Evolutionary conservation across 768 basidiomycete genomes (phyloP).

Genomic region (Suillus discolor): DNA sequence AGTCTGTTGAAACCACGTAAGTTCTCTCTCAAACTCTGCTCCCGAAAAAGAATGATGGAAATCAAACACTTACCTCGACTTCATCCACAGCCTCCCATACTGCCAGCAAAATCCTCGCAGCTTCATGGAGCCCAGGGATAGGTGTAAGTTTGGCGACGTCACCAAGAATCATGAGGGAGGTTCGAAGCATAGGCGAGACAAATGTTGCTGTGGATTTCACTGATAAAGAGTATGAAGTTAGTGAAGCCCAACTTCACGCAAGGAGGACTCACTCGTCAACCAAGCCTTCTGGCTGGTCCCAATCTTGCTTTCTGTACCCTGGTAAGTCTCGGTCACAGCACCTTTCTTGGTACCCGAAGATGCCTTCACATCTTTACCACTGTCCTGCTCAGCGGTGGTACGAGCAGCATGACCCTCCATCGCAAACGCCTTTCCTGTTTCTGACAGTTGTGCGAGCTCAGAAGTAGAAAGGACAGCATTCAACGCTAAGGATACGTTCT

Average conservation of each 20-base stretch:
- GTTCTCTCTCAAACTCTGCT: neutral
- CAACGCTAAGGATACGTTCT: conserved; percentile 31
- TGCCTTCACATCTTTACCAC: neutral
- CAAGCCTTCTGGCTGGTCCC: neutral
- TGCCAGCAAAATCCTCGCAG: conserved; percentile 51
- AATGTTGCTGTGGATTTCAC: neutral
- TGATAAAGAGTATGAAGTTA: neutral
- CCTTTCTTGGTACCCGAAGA: neutral
- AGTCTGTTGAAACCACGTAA: conserved; percentile 41
- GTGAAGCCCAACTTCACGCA: neutral
- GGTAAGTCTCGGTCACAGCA: too few species aligned
- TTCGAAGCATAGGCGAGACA: neutral
- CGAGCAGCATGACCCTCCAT: conserved; percentile 13
- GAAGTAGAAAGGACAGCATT: conserved; percentile 26
- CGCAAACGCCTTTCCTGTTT: conserved; percentile 24
- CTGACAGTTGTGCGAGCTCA: conserved; percentile 25
- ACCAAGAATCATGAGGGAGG: neutral
- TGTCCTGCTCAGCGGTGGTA: neutral
- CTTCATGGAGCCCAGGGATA: conserved; percentile 54
- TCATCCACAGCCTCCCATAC: conserved; percentile 68
- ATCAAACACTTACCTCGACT: conserved; percentile 54
- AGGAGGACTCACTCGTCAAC: neutral
- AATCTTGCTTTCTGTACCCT: too few species aligned
- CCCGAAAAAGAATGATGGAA: neutral
- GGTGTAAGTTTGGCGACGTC: conserved; percentile 47